Conservation (phyloP, 1,139 yeast genomes). For the Kurtzmaniella quercitrusa region DNA sequence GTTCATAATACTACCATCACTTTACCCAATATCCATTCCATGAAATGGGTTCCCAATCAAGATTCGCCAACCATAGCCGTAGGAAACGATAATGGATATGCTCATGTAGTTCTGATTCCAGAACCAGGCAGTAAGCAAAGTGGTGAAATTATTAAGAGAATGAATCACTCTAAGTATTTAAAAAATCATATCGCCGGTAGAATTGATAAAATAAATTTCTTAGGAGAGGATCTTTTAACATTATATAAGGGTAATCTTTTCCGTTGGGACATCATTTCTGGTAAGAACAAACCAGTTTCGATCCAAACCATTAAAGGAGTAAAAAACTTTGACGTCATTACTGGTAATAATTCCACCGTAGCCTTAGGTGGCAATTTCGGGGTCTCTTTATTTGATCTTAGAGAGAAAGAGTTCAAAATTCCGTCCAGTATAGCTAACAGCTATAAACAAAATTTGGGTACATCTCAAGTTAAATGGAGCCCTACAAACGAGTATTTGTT, state of each 20-base stretch:
- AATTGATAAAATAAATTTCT: constrained; percentile 26
- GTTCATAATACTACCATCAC: constrained; percentile 75
- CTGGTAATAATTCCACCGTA: constrained; percentile 28
- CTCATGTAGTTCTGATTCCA: constrained; percentile 67
- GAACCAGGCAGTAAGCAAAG: constrained; percentile 37
- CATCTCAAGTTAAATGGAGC: constrained; percentile 59
- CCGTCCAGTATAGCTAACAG: constrained; percentile 21
- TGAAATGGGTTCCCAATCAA: constrained; percentile 55
- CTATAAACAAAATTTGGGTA: constrained; percentile 16
- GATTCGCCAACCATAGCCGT: constrained; percentile 44
- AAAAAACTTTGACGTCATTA: constrained; percentile 48
- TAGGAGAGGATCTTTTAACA: constrained; percentile 36
- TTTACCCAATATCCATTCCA: constrained; percentile 60
- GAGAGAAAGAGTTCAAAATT: constrained; percentile 38
- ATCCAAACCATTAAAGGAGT: constrained; percentile 52
- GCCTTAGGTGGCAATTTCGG: constrained; percentile 72
- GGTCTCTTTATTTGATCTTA: constrained; percentile 62
- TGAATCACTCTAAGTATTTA: constrained; percentile 66
- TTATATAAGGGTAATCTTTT: constrained; percentile 62
- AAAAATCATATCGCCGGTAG: constrained; percentile 23
- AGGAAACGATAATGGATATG: constrained; percentile 69
- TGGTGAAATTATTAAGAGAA: constrained; percentile 71
- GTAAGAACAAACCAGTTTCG: constrained; percentile 45
- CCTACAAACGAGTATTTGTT: constrained; percentile 54
- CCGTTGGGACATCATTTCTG: constrained; percentile 67